Evolutionary conservation across 1,284 basidiomycete genomes (phyloP).

Genomic region (Chondrostereum purpureum): DNA sequence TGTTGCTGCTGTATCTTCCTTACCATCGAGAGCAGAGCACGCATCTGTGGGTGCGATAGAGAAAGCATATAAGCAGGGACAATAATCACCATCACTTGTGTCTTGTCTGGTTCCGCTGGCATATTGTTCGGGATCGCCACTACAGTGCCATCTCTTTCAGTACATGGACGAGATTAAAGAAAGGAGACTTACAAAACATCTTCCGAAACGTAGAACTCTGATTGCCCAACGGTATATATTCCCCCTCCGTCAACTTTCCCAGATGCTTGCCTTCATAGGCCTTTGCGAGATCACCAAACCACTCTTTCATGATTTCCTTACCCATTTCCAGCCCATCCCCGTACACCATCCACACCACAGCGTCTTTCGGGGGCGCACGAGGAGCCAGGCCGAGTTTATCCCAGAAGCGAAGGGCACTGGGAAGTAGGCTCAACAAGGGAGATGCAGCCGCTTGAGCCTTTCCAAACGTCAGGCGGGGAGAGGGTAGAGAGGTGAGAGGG

Average conservation of each 20-base stretch:
- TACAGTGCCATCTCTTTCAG: too few relatives aligned
- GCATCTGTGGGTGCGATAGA: constrained; percentile 51
- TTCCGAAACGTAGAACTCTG: constrained; percentile 62
- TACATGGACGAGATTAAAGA: not conserved
- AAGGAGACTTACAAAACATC: constrained; percentile 40
- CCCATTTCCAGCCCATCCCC: constrained; percentile 50
- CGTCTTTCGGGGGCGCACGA: constrained; percentile 61
- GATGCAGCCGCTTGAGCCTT: not conserved
- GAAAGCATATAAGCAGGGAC: constrained; percentile 52
- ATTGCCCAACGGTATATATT: constrained; percentile 55
- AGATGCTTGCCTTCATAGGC: constrained; percentile 54
- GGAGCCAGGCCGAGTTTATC: constrained; percentile 73
- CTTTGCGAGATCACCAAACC: constrained; percentile 52
- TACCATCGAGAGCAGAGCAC: constrained; percentile 18
- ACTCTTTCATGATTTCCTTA: constrained; percentile 39
- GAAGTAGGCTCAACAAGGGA: constrained; percentile 54
- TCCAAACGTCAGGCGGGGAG: not conserved
- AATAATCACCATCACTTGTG: constrained; percentile 57
- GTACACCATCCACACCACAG: constrained; percentile 59
- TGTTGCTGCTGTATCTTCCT: not conserved
- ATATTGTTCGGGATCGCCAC: too few relatives aligned
- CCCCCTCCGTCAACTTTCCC: constrained; percentile 50
- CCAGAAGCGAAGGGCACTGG: constrained; percentile 73
- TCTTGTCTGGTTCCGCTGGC: too few relatives aligned
- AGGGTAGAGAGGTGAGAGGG: not conserved